Evolutionary conservation across 1,139 yeast genomes (phyloP), one percentile per base, ranked within the genome.

Genomic region (Zhuliangozyma blackwelliae): DNA sequence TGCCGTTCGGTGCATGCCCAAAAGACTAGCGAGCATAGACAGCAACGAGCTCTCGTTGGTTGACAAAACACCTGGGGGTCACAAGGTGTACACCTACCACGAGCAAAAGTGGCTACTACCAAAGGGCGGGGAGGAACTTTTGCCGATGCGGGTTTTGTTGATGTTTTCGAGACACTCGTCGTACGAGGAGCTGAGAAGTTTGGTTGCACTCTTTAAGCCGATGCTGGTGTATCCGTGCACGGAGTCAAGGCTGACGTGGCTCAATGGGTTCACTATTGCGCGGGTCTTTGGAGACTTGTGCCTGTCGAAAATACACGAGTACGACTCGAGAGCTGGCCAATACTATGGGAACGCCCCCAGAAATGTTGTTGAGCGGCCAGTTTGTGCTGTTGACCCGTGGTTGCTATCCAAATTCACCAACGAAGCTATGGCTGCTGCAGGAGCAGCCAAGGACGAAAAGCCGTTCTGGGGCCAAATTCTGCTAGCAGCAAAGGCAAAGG

Each of bases 161-260:
- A 54, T 68, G 22, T 77, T 71, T 49, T 75, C 82, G 1, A 54
- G 83, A 25, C 84, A 79, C 44, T 75, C 82, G 1, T 75, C 82
- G 0, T 73, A 62, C 40, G 43, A 61, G 2, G 84, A 78, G 46
- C 54, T 67, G 8, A 41, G 57, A n/a, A 45, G 60, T 2, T 62
- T 79, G 10, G 50, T 75, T 0, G 41, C 53, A 8, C 28, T 59
- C 26, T 69, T 77, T 43, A 45, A 48, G 2, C 78, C 79, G 0
- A 49, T 42, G 10, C 70, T 71, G 31, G 77, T 76, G 0, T 73
- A 62, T 40, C 80, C 80, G 0, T 65, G 71, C 38, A 63, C 62
- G 5, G 68, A 64, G 27, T 59, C 68, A 0, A 40, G 38, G 7
- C 37, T 46, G 1, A 46, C 63, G 0, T 75, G 77, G 76, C 39